phyloP scores from a whole-genome alignment of 176 grass and related monocot genomes.

The Rhynchospora tenuis region DNA sequence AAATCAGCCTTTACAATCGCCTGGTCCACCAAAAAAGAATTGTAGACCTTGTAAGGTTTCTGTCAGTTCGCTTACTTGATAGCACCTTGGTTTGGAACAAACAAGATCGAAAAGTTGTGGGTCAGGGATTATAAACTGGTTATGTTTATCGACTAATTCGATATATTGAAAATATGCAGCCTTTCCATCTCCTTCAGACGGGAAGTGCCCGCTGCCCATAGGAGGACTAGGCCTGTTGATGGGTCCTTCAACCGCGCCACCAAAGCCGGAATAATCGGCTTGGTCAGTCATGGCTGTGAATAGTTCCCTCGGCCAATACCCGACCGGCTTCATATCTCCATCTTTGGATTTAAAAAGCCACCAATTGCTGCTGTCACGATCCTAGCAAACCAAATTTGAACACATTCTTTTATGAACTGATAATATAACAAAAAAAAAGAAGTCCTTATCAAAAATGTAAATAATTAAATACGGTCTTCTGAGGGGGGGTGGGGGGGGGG shows the following conservation, averaged over 20 bases:
- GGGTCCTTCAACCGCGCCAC: not conserved
- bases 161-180: not conserved
- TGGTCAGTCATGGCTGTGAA: not conserved
- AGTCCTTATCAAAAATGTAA: no score
- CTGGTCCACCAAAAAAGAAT: constrained; percentile 26
- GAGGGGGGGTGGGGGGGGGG: no score
- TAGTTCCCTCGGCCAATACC: constrained; percentile 26
- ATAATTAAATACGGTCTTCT: no score
- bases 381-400: constrained; percentile 17
- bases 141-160: not conserved
- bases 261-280: not conserved
- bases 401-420: no score
- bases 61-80: not conserved
- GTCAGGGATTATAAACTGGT: not conserved
- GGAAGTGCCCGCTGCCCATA: constrained; percentile 36
- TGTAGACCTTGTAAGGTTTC: not conserved
- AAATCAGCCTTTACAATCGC: not conserved
- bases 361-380: constrained; percentile 7
- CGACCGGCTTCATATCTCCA: not conserved
- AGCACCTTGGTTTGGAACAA: not conserved
- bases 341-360: not conserved
- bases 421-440: no score
- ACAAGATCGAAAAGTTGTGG: no score
- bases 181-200: constrained; percentile 8
- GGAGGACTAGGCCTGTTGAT: not conserved